Base-by-base conservation (phyloP, 257 asterid genomes). In the Solanum lycopersicoides region DNA sequence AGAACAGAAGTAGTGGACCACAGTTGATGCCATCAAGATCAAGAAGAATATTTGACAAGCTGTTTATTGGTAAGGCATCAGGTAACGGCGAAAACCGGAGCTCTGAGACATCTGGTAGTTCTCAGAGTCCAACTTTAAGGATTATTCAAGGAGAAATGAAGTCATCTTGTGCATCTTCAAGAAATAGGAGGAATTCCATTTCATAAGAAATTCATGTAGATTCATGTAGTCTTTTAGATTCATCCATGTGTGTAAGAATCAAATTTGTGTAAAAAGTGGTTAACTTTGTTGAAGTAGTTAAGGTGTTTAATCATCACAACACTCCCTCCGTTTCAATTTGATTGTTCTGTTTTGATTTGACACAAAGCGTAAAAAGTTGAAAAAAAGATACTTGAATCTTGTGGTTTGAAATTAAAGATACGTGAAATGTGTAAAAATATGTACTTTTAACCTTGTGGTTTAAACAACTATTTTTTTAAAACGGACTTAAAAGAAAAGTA, bases 11-110 rank as follows among this genome's bases (percentile, higher is more conserved):
- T 28, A 91, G 93, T 1, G 93, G 90, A 4, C 86, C 90, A 5
- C 97, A 94, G 91, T 69, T 94, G 93, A 88, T 95, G 88, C 98
- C 99, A 0, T 96, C 98, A 42, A 95, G 98, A 28, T 95, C 99
- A 3, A 91, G 98, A 89, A 94, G 99, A 45, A 95, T 96, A 56
- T 95, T 96, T 37, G 95, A 95, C 45, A 95, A 93, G 94, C 25
- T 96, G 86, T 95, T 96, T 97, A 89, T 92, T 83, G 96, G 98
- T 47, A 94, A 93, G 89, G 96, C 94, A 86, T 66, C 88, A 21
- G 94, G 92, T 74, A 90, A 84, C 30, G 93, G 92, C 25, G 95
- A 92, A 83, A 94, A 93, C 74, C 93, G 89, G 90, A 94, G 98
- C 88, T 93, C 98, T 12, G 99, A 94, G 89, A 96, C 99, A 59